Evolutionary conservation across 768 basidiomycete species (phyloP).

Genomic region (Brasilioporus rufonigricans): DNA sequence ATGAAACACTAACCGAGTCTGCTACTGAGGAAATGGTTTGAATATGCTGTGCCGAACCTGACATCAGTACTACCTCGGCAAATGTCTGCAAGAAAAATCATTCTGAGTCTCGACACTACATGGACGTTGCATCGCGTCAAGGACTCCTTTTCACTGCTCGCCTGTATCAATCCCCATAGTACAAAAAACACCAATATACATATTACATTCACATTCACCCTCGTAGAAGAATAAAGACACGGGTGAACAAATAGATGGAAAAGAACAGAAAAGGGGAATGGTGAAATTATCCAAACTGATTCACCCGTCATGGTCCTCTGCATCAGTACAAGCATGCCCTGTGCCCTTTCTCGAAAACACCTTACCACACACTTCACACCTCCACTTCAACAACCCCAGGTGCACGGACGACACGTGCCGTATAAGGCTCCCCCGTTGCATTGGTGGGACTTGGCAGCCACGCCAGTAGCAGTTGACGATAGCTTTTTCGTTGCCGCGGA

Average conservation of each 20-base stretch:
- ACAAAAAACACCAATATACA: background rate
- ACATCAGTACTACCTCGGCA: too few species aligned
- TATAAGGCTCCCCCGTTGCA: constrained; percentile 21
- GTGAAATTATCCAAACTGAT: background rate
- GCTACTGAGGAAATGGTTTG: too few species aligned
- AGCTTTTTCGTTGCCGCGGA: constrained; percentile 20
- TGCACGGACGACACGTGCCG: constrained; percentile 21
- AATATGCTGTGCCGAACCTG: too few species aligned
- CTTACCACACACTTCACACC: constrained; percentile 11
- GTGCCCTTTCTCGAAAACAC: constrained; percentile 18
- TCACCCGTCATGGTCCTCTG: background rate
- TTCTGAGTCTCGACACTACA: too few species aligned
- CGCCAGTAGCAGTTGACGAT: constrained; percentile 11
- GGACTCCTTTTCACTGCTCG: background rate
- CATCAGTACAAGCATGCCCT: constrained; percentile 5
- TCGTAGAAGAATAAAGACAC: background rate
- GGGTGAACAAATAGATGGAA: background rate
- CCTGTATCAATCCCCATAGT: too few species aligned
- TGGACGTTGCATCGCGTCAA: background rate
- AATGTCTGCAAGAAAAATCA: too few species aligned
- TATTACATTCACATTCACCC: background rate
- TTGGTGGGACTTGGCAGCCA: constrained; percentile 9
- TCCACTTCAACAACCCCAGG: constrained; percentile 12
- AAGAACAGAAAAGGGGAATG: background rate
- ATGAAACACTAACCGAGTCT: too few species aligned